Percentiles rank a stretch among this genome's conserved stretches.
Conservation (phyloP, 1,284 basidiomycete species). For the Ceratobasidium theobromae region DNA sequence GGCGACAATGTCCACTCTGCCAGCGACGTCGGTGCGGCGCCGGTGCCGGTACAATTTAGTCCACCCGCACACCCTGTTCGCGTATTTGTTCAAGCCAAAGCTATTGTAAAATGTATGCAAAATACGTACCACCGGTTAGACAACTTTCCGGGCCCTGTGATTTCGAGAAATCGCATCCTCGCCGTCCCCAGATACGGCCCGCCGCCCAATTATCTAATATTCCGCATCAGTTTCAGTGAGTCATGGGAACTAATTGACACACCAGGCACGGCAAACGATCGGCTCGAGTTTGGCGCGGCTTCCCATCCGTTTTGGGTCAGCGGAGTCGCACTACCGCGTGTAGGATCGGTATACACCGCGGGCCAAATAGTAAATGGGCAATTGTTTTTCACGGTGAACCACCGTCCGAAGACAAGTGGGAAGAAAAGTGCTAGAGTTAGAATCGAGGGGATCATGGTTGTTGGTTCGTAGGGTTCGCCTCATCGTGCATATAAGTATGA, state of each 20-base stretch:
- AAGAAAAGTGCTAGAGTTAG: constrained; percentile 37
- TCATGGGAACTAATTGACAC: background rate
- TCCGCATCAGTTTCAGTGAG: background rate
- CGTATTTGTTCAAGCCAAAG: background rate
- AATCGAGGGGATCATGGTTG: background rate
- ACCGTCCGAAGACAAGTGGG: constrained; percentile 44
- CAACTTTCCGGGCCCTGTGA: constrained; percentile 57
- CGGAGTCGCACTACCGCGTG: constrained; percentile 38
- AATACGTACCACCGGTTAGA: constrained; percentile 46
- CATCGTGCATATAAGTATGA: constrained; percentile 16
- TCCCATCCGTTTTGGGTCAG: constrained; percentile 46
- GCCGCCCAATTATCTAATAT: constrained; percentile 49
- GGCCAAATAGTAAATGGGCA: constrained; percentile 41
- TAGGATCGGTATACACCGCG: constrained; percentile 28
- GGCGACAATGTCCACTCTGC: constrained; percentile 36
- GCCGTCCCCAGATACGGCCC: constrained; percentile 52
- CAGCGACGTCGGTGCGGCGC: constrained; percentile 60
- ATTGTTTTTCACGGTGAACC: constrained; percentile 48
- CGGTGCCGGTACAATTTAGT: constrained; percentile 53
- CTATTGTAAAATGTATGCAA: background rate
- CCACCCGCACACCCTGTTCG: constrained; percentile 48
- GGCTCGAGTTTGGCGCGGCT: constrained; percentile 44
- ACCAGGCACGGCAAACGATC: constrained; percentile 49
- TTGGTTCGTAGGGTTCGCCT: background rate
- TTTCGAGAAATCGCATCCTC: constrained; percentile 51